A percentile compares a stretch with the other conserved stretches of the same genome.
These are phyloP conservation scores for Phanerochaete carnosa DNA, from an alignment of 768 basidiomycete species.

Conservation along the genomic window DNA sequence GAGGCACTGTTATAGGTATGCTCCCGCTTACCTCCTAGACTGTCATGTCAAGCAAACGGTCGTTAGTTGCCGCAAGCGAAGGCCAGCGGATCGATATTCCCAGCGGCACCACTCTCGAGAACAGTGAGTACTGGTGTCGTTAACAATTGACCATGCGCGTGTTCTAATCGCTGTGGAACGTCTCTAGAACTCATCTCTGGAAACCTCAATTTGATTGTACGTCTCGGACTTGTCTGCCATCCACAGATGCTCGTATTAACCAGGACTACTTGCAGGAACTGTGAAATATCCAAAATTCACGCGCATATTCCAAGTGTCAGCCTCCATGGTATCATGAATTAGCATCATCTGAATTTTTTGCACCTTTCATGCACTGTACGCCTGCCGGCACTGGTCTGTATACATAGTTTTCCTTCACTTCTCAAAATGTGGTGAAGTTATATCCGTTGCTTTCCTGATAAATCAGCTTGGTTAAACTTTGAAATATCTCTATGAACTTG, in stretches of 20 bases:
- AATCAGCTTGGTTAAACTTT: no score
- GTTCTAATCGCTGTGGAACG: neutral
- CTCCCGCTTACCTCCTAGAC: neutral
- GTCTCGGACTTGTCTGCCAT: constrained; percentile 15
- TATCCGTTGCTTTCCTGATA: no score
- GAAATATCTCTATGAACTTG: no score
- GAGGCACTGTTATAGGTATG: constrained; percentile 61
- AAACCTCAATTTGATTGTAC: constrained; percentile 69
- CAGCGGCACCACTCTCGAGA: constrained; percentile 52
- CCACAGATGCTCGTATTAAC: neutral
- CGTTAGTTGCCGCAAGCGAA: neutral
- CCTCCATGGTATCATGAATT: neutral
- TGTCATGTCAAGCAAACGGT: neutral
- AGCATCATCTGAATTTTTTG: no score
- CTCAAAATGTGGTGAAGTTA: no score
- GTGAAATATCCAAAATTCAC: neutral
- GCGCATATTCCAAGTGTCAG: neutral
- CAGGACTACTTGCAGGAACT: neutral
- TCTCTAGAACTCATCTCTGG: constrained; percentile 52
- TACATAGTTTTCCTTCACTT: no score
- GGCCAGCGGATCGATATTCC: constrained; percentile 33
- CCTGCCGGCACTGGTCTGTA: no score
- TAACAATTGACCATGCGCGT: neutral
- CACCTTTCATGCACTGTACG: no score
- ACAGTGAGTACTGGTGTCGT: constrained; percentile 17